Conservation (phyloP, 164 flowering plant species). For the Tinospora cordifolia region DNA sequence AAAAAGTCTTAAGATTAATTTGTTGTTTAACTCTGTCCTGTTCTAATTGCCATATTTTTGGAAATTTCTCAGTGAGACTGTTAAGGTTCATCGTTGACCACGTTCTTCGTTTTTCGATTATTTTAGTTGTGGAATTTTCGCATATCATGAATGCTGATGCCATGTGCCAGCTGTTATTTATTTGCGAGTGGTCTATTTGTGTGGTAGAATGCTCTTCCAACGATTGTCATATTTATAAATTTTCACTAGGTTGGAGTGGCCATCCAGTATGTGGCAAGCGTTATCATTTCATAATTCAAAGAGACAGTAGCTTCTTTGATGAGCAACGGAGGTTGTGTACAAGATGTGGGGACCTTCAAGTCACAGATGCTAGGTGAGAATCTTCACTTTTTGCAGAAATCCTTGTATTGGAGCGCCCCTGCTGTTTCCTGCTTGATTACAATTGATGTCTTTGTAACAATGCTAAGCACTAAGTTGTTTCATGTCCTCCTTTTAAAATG, state of each 20-base stretch:
- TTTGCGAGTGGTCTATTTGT: no score
- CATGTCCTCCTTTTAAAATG: not conserved
- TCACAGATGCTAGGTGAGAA: conserved; percentile 52
- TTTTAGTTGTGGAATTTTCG: no score
- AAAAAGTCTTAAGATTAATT: no score
- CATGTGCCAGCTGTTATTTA: no score
- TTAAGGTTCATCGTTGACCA: no score
- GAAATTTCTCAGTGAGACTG: no score
- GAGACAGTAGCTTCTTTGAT: conserved; percentile 32
- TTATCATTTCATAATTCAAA: conserved; percentile 70
- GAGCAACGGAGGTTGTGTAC: conserved; percentile 50
- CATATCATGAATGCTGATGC: no score
- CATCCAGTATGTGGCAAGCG: conserved; percentile 77
- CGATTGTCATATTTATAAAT: not conserved
- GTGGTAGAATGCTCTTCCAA: no score
- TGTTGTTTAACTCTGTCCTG: no score
- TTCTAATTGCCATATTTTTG: no score
- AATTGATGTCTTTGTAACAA: not conserved
- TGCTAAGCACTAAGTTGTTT: not conserved
- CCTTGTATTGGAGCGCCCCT: not conserved
- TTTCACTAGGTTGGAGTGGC: conserved; percentile 59
- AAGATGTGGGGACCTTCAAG: conserved; percentile 50
- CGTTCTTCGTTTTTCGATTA: no score
- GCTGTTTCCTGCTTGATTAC: not conserved
- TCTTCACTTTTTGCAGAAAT: not conserved